Percentiles rank a stretch among this genome's conserved stretches.
Evolutionary conservation across 2,329 filamentous ascomycete species (phyloP).

Genomic region (Trichoderma sp.): DNA sequence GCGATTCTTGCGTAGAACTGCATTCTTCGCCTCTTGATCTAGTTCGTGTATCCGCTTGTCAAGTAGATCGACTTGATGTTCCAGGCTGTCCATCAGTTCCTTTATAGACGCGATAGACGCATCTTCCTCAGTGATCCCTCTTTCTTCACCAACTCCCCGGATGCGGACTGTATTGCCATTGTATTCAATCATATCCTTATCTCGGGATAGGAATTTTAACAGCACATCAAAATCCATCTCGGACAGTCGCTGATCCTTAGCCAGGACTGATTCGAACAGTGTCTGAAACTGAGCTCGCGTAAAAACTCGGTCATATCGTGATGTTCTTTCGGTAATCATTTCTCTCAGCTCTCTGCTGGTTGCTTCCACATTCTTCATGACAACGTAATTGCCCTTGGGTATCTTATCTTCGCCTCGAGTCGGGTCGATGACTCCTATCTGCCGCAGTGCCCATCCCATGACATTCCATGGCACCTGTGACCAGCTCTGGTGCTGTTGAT

Average conservation of each 20-base stretch:
- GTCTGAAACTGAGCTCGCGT: slow-evolving; percentile 65
- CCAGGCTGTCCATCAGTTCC: slow-evolving; percentile 72
- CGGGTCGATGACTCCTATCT: slow-evolving; percentile 63
- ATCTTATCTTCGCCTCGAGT: slow-evolving; percentile 55
- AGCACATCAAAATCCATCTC: slow-evolving; percentile 68
- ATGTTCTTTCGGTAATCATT: slow-evolving; percentile 44
- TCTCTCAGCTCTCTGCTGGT: slow-evolving; percentile 57
- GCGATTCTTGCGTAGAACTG: slow-evolving; percentile 72
- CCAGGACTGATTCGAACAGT: slow-evolving; percentile 56
- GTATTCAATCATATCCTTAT: slow-evolving; percentile 60
- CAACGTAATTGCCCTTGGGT: slow-evolving; percentile 63
- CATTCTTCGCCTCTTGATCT: slow-evolving; percentile 64
- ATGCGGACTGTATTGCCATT: slow-evolving; percentile 76
- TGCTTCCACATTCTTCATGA: slow-evolving; percentile 63
- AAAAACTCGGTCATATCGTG: slow-evolving; percentile 67
- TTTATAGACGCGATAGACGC: slow-evolving; percentile 81
- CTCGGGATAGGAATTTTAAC: slow-evolving; percentile 68
- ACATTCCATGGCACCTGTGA: slow-evolving; percentile 66
- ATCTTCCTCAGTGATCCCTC: slow-evolving; percentile 73
- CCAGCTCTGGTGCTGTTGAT: slow-evolving; percentile 66
- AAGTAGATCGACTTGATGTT: slow-evolving; percentile 69
- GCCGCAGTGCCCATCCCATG: slow-evolving; percentile 72
- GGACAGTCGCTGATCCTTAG: slow-evolving; percentile 54
- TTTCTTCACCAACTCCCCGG: slow-evolving; percentile 53
- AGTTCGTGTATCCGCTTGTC: slow-evolving; percentile 67